Conservation (phyloP, 257 asterid genomes). For the Cinchona pubescens region DNA sequence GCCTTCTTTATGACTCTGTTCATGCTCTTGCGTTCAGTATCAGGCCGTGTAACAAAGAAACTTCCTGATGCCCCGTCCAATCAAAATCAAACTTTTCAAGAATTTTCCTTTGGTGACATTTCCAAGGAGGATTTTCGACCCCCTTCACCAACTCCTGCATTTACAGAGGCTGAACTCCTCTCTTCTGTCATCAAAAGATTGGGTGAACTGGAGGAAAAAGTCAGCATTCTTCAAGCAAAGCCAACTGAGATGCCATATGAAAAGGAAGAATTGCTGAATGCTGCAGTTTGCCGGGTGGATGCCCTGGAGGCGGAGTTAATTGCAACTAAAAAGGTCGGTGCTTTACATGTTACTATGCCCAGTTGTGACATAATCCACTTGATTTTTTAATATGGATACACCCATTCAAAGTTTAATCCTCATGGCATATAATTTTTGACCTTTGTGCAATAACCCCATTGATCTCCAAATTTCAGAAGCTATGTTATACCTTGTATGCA, state of each 20-base stretch:
- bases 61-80: constrained; percentile 45
- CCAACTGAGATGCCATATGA: constrained; percentile 94
- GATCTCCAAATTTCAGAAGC: not conserved
- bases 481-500: not conserved
- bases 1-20: constrained; percentile 64
- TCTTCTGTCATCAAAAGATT: constrained; percentile 74
- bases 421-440: too few species aligned
- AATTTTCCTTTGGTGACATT: constrained; percentile 42
- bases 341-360: not conserved
- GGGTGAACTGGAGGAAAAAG: constrained; percentile 86
- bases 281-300: constrained; percentile 97
- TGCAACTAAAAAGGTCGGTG: constrained; percentile 85
- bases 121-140: constrained; percentile 71
- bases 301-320: constrained; percentile 96
- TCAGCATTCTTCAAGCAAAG: constrained; percentile 68
- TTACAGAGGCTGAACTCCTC: constrained; percentile 74
- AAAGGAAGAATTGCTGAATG: constrained; percentile 87
- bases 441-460: not conserved
- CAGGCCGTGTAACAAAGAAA: constrained; percentile 45
- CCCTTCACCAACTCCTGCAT: constrained; percentile 75
- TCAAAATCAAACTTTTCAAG: constrained; percentile 37
- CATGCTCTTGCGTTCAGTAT: constrained; percentile 54
- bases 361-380: not conserved
- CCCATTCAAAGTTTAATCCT: not conserved
- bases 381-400: not conserved